Base-by-base conservation (phyloP, 2,329 filamentous ascomycete genomes). In the Paraphaeosphaeria minitans region DNA sequence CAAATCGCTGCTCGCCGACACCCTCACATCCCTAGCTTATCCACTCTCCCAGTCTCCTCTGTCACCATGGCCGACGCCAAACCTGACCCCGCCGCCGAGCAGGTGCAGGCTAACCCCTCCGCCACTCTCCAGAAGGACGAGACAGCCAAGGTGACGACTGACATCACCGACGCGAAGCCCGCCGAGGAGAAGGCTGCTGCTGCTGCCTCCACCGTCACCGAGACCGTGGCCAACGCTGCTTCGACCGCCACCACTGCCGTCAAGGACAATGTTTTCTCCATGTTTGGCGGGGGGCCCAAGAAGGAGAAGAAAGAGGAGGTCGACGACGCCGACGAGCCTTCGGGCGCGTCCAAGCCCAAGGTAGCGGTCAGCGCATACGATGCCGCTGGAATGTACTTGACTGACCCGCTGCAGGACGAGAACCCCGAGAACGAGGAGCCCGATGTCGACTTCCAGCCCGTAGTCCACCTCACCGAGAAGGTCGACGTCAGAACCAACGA, bases 401-500 rank as follows among this genome's bases (percentile, higher is more conserved):
- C 27, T 49, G 10, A 29, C 31, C 55, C 27, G 10, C 24, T 24
- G 31, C 70, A 82, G 68, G 88, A 97, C 41, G 89, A 93, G 67
- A 86, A 88, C 60, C 89, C 90, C 69, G 92, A 96, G 78, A 94
- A 92, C 68, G 92, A 96, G 78, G 94, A 92, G 70, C 91, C 92
- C 69, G 94, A 98, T 67, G 91, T 97, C 64, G 91, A 98, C 82
- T 99, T 98, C 82, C 92, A 97, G 83, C 95, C 95, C 66, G 93
- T 99, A 69, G 91, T 97, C 75, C 93, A 89, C 82, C 85, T 99
- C 75, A 98, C 94, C 63, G 92, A 99, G 84, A 95, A 96, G 84
- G 90, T 98, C 73, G 94, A 98, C 76, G 90, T 87, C 76, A 96
- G 96, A 87, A 98, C 95, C 80, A 96, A 97, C 83, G 95, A 99